Conservation (phyloP, 495 filamentous ascomycete genomes). For the Barbatosphaeria neglecta region DNA sequence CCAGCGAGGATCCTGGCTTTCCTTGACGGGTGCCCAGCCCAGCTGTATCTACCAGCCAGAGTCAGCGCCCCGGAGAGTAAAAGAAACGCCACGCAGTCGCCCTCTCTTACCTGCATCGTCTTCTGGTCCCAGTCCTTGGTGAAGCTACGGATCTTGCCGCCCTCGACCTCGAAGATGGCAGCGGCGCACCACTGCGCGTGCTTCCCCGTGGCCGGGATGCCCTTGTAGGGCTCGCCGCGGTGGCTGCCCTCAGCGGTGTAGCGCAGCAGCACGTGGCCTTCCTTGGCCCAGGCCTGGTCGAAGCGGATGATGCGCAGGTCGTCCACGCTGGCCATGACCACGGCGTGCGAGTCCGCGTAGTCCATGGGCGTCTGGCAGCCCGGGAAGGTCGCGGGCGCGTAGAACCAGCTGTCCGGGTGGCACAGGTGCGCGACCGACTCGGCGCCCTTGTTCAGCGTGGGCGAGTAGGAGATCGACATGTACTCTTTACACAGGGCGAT, state of each 20-base stretch:
- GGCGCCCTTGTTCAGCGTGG: not conserved
- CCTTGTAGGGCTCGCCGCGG: not conserved
- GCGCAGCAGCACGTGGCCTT: not conserved
- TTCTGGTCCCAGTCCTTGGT: not conserved
- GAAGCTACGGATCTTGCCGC: not conserved
- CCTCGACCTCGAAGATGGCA: not conserved
- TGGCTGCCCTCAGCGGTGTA: not conserved
- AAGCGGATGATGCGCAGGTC: constrained; percentile 22
- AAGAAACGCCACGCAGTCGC: not conserved
- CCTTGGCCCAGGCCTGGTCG: constrained; percentile 4
- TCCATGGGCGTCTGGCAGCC: not conserved
- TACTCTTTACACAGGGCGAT: not conserved
- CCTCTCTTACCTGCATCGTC: not conserved
- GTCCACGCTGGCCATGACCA: constrained; percentile 10
- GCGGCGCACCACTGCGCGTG: not conserved
- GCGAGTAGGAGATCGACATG: not conserved
- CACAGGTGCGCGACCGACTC: not conserved
- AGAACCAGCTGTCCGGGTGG: not conserved
- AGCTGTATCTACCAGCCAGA: not conserved
- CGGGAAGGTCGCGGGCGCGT: not conserved
- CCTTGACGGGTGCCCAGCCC: not conserved
- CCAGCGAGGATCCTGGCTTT: not conserved
- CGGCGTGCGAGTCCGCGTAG: not conserved
- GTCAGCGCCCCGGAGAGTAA: not conserved
- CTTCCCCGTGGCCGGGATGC: not conserved